Conservation (phyloP, 1,284 basidiomycete genomes). For the Grifola frondosa region DNA sequence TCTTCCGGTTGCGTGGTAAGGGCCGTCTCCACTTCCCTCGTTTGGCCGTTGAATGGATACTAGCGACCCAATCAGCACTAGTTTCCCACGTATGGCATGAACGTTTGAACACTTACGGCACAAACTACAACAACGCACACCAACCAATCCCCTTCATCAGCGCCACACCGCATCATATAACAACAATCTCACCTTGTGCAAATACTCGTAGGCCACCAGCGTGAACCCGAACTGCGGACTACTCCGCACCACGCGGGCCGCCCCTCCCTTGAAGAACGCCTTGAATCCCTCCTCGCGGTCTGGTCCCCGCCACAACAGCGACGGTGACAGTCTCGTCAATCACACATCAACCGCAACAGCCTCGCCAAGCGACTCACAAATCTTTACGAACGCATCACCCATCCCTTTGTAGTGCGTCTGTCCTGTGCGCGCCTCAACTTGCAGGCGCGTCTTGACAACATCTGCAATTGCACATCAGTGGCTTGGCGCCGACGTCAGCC, state of each 20-base stretch:
- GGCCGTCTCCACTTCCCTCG: conserved; percentile 63
- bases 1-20: conserved; percentile 78
- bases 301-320: conserved; percentile 29
- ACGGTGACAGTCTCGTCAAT: no score
- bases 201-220: conserved; percentile 83
- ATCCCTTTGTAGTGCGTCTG: conserved; percentile 94
- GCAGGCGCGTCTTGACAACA: conserved; percentile 98
- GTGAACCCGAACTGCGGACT: conserved; percentile 93
- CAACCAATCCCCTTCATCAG: conserved; percentile 21
- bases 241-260: conserved; percentile 87
- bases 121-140: conserved; percentile 50
- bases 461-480: conserved; percentile 51
- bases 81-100: no score
- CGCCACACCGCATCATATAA: conserved; percentile 10
- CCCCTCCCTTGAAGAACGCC: conserved; percentile 95
- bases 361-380: conserved; percentile 50
- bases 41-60: conserved; percentile 78
- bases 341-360: neutral
- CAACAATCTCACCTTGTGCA: conserved; percentile 56
- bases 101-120: conserved; percentile 62
- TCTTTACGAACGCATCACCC: conserved; percentile 86
- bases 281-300: conserved; percentile 84
- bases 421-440: conserved; percentile 93
- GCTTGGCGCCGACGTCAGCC: conserved; percentile 13
- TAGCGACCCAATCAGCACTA: conserved; percentile 37